Percentiles rank a stretch among this genome's conserved stretches.
These are phyloP conservation scores for Mycena citricolor DNA, from an alignment of 1,284 basidiomycete species.

Conservation along the genomic window DNA sequence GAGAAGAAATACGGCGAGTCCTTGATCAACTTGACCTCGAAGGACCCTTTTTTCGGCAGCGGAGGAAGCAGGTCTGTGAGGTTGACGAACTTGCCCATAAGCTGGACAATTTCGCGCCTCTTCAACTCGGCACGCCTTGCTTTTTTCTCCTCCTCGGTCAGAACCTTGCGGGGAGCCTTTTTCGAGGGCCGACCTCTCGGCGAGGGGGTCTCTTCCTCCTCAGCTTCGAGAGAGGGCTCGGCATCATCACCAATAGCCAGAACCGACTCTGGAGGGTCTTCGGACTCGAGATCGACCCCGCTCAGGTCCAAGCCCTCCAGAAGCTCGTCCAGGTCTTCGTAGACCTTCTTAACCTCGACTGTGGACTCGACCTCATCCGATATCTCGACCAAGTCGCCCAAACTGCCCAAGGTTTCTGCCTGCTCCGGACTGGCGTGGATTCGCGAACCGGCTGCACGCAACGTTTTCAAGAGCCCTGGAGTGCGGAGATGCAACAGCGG, in stretches of 20 bases:
- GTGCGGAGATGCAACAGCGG: constrained; percentile 57
- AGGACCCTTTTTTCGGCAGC: constrained; percentile 84
- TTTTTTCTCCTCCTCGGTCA: constrained; percentile 28
- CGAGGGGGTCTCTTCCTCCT: constrained; percentile 18
- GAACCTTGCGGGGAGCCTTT: constrained; percentile 25
- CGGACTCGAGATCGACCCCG: constrained; percentile 19
- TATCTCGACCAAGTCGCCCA: constrained; percentile 34
- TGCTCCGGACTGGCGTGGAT: constrained; percentile 43
- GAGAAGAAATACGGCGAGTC: constrained; percentile 91
- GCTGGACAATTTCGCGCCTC: constrained; percentile 17
- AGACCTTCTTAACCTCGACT: constrained; percentile 26
- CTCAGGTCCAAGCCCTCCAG: constrained; percentile 25
- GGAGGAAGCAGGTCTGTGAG: constrained; percentile 80
- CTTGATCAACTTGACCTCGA: constrained; percentile 86
- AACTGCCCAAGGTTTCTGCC: constrained; percentile 33
- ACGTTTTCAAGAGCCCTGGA: constrained; percentile 36
- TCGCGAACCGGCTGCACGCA: constrained; percentile 42
- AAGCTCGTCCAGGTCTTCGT: constrained; percentile 26
- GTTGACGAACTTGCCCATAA: constrained; percentile 69
- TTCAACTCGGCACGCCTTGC: constrained; percentile 19
- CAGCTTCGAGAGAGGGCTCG: constrained; percentile 12
- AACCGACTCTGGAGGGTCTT: constrained; percentile 20
- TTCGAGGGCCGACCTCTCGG: constrained; percentile 25
- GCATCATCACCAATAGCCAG: no score
- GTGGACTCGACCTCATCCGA: constrained; percentile 28